These are phyloP conservation scores for Pleurotus citrinopileatus DNA, from an alignment of 768 basidiomycete species.

Conservation along the genomic window DNA sequence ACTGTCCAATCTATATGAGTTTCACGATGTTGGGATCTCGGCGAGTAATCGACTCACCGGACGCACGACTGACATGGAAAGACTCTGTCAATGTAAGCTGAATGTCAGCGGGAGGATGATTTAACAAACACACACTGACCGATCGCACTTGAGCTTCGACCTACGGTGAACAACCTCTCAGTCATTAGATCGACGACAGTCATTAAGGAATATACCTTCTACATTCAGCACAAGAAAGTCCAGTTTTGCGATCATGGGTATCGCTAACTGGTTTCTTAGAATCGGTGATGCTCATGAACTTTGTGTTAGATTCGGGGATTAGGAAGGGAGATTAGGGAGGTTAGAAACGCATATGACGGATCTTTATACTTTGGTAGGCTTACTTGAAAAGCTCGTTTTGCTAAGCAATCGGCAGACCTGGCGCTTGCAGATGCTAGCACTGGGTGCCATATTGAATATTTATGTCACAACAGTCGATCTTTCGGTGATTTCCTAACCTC, in stretches of 20 bases:
- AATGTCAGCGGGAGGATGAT: not conserved
- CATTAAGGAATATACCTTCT: conserved; percentile 32
- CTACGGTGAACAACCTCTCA: conserved; percentile 19
- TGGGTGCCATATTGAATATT: too few relatives aligned
- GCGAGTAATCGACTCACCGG: conserved; percentile 20
- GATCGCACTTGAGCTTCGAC: conserved; percentile 56
- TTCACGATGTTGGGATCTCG: not conserved
- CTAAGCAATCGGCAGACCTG: too few relatives aligned
- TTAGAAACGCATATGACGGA: too few relatives aligned
- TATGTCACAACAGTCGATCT: too few relatives aligned
- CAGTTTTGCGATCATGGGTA: conserved; percentile 30
- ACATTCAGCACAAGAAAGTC: conserved; percentile 52
- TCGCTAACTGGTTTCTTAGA: conserved; percentile 14
- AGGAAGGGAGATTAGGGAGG: conserved; percentile 6
- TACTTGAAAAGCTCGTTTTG: too few relatives aligned
- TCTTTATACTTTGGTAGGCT: too few relatives aligned
- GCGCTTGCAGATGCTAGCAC: too few relatives aligned
- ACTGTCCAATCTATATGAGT: conserved; percentile 18
- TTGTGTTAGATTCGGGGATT: not conserved
- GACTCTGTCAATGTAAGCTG: conserved; percentile 23
- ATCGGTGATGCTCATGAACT: conserved; percentile 12
- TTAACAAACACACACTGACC: conserved; percentile 19
- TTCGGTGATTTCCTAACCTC: not conserved
- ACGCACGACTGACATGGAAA: conserved; percentile 58
- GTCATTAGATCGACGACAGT: not conserved